Base-by-base conservation (phyloP, 306 rosid genomes). In the Ochetophila trinervis region DNA sequence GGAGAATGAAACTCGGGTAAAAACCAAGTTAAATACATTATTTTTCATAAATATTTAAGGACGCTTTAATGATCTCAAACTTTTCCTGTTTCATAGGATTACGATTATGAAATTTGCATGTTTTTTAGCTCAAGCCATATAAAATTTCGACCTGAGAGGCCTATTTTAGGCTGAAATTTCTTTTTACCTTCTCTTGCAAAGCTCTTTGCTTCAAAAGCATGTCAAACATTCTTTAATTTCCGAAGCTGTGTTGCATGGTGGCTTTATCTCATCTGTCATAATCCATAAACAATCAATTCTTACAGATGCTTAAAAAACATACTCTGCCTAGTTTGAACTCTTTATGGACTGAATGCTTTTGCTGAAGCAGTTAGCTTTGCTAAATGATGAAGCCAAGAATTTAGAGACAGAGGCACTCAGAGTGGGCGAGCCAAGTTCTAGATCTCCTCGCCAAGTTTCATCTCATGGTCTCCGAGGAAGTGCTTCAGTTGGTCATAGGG, bases 1-100 rank as follows among this genome's bases (percentile, higher is more conserved):
- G 83, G 99, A 90, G 75, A 94, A 86, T 53, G 89, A 94, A 83
- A 74, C 76, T 70, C 97, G 91, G 97, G 99, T 94, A 94, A 54
- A 42, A 34, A 72, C 64, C 21, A 73, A 45, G 45, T 67, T 71
- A 66, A 24, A 61, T 47, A 60, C 70, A 66, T 79, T 57, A 40
- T 61, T 19, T 11, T 68, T 54, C 50, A 53, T 54, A 53, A 32
- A 54, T 15, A 44, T 8, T 63, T 73, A 57, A 51, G 68, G 53
- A 67, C 53, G 42, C 20, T 60, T 61, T 48, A 22, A 62, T 68
- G 35, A 32, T 44, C 48, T 27, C 21, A 62, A 63, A 65, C 22
- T 68, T 67, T 48, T 17, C 22, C 18, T 50, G 55, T 70, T 18
- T 56, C 15, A 16, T 34, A 18, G 61, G 48, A 47, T 61, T 45